phyloP scores from a whole-genome alignment of 2,329 filamentous ascomycete species.

The Didymella arachidicola region DNA sequence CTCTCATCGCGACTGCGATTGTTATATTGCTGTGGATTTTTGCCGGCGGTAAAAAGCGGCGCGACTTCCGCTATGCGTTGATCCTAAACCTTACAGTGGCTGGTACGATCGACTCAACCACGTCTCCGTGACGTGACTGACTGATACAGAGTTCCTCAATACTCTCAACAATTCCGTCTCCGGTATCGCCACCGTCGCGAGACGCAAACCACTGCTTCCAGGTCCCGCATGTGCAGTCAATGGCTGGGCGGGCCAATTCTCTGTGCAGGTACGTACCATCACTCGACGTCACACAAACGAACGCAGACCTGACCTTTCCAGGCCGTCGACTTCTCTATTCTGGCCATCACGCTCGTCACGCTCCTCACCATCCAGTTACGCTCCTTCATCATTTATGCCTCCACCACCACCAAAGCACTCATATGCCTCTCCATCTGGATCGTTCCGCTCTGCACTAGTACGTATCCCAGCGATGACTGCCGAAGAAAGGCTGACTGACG shows the following conservation, averaged over 20 bases:
- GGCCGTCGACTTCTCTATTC: slow-evolving; percentile 52
- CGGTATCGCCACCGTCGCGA: slow-evolving; percentile 47
- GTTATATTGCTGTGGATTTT: slow-evolving; percentile 32
- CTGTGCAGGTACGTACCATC: slow-evolving; percentile 50
- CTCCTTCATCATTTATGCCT: slow-evolving; percentile 44
- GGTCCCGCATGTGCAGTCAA: slow-evolving; percentile 53
- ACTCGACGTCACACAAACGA: background rate
- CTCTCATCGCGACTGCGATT: slow-evolving; percentile 23
- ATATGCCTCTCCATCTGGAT: slow-evolving; percentile 54
- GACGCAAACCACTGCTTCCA: slow-evolving; percentile 33
- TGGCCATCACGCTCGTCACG: slow-evolving; percentile 56
- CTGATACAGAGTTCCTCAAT: slow-evolving; percentile 42
- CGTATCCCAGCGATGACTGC: background rate
- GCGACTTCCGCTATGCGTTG: slow-evolving; percentile 33
- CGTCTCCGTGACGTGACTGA: background rate
- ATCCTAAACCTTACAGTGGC: slow-evolving; percentile 36
- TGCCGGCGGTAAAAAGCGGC: slow-evolving; percentile 26
- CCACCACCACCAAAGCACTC: slow-evolving; percentile 38
- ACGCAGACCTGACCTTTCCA: background rate
- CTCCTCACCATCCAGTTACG: slow-evolving; percentile 52
- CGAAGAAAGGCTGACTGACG: slow-evolving; percentile 3
- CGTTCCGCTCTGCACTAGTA: slow-evolving; percentile 51
- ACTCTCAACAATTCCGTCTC: slow-evolving; percentile 55
- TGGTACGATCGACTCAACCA: slow-evolving; percentile 12
- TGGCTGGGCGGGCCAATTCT: slow-evolving; percentile 57